phyloP scores from a whole-genome alignment of 2,329 filamentous ascomycete species.

The Colletotrichum liriopes region DNA sequence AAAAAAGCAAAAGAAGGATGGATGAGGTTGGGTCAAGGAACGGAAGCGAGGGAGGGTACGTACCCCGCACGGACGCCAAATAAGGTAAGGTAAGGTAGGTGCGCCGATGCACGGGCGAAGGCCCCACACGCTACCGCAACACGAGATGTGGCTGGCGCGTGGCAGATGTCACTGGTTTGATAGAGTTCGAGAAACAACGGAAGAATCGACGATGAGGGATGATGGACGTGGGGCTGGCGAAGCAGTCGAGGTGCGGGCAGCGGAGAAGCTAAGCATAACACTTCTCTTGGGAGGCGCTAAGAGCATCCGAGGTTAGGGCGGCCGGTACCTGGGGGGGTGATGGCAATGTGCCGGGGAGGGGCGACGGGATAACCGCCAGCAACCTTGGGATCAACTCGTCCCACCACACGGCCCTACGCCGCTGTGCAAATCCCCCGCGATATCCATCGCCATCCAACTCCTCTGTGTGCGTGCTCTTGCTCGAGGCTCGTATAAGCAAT shows the following conservation, averaged over 20 bases:
- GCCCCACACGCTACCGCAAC: constrained; percentile 4
- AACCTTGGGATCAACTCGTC: not conserved
- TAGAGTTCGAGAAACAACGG: not conserved
- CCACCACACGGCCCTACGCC: constrained; percentile 4
- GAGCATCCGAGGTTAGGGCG: not conserved
- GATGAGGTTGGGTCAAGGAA: not conserved
- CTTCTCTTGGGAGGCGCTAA: not conserved
- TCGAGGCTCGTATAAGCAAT: constrained; percentile 9
- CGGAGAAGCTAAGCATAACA: not conserved
- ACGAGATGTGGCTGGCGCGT: constrained; percentile 2
- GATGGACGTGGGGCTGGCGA: not conserved
- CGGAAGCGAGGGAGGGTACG: not conserved
- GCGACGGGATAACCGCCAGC: not conserved
- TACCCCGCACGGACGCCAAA: not conserved
- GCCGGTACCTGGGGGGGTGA: not conserved
- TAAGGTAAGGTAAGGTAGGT: constrained; percentile 8
- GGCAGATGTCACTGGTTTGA: not conserved
- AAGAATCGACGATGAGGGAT: not conserved
- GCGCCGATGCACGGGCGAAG: not conserved
- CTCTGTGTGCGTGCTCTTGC: not conserved
- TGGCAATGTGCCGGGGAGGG: constrained; percentile 6
- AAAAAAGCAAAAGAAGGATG: not conserved
- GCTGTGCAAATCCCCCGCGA: not conserved
- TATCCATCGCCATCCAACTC: not conserved
- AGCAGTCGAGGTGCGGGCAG: not conserved